Conservation (phyloP, 108 stramenopile genomes). For the Nitzschia sp. region DNA sequence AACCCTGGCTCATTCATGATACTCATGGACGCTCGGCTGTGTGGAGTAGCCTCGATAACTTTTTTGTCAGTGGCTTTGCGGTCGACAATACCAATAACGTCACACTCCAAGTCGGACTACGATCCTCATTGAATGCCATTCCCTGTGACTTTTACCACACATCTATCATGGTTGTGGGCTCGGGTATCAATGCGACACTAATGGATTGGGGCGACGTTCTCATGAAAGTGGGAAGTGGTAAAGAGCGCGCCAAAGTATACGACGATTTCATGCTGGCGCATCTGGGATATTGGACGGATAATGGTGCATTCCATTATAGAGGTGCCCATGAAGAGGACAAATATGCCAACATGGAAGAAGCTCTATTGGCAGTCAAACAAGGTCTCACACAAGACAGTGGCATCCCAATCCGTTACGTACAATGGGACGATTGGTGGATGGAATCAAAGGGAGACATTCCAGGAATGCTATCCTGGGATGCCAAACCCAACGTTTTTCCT, state of each 20-base stretch:
- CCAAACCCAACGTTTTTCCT: constrained; percentile 24
- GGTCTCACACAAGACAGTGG: background rate
- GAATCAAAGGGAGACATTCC: constrained; percentile 19
- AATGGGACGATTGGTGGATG: constrained; percentile 35
- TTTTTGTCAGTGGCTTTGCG: constrained; percentile 24
- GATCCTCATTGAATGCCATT: constrained; percentile 7
- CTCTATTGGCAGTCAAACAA: constrained; percentile 11
- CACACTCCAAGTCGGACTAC: constrained; percentile 4
- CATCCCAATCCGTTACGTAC: constrained; percentile 19
- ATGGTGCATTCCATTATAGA: constrained; percentile 20
- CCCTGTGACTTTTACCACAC: background rate
- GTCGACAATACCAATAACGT: background rate
- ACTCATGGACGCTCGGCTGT: background rate
- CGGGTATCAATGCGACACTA: constrained; percentile 20
- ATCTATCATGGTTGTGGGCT: constrained; percentile 11
- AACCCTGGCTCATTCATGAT: constrained; percentile 9
- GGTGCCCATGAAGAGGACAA: constrained; percentile 1
- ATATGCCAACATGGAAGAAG: constrained; percentile 26
- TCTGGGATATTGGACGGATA: constrained; percentile 23
- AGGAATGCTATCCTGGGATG: constrained; percentile 23
- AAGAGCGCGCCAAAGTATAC: constrained; percentile 8
- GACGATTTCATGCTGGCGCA: constrained; percentile 28
- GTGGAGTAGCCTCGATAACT: constrained; percentile 6
- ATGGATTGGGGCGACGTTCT: constrained; percentile 22
- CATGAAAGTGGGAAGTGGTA: background rate